These are phyloP conservation scores for Kodamaea hsintzibuensis DNA, from an alignment of 805 yeast species.

Conservation along the genomic window DNA sequence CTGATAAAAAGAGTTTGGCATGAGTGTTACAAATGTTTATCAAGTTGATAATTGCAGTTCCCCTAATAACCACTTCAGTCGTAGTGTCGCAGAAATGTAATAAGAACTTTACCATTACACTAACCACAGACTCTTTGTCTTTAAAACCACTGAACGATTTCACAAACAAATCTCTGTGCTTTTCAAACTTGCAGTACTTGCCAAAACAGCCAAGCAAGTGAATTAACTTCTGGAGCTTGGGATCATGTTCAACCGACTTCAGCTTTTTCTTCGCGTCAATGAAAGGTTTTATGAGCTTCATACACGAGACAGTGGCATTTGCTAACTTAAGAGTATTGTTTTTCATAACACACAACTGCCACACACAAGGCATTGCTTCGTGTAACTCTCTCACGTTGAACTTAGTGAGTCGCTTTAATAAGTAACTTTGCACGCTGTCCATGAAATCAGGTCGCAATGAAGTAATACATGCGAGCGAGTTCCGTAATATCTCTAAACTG, in stretches of 20 bases:
- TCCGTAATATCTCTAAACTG: slow-evolving; percentile 55
- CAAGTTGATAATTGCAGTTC: slow-evolving; percentile 57
- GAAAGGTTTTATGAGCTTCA: slow-evolving; percentile 51
- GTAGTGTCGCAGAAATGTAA: slow-evolving; percentile 49
- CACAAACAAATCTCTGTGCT: slow-evolving; percentile 38
- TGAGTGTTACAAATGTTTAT: slow-evolving; percentile 60
- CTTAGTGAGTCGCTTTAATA: slow-evolving; percentile 60
- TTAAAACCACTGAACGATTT: slow-evolving; percentile 43
- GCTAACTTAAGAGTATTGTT: slow-evolving; percentile 51
- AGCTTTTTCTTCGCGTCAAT: slow-evolving; percentile 25
- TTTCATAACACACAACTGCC: slow-evolving; percentile 52
- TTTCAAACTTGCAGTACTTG: slow-evolving; percentile 62
- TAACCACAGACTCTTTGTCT: slow-evolving; percentile 54
- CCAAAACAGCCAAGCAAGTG: slow-evolving; percentile 73
- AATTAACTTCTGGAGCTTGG: slow-evolving; percentile 50
- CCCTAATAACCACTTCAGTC: slow-evolving; percentile 37
- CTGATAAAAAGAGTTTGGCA: slow-evolving; percentile 65
- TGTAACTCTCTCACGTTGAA: slow-evolving; percentile 60
- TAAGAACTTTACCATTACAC: slow-evolving; percentile 60
- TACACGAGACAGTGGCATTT: slow-evolving; percentile 64
- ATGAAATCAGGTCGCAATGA: slow-evolving; percentile 54
- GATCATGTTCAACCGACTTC: slow-evolving; percentile 14
- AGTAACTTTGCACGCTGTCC: slow-evolving; percentile 46
- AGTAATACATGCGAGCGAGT: slow-evolving; percentile 44
- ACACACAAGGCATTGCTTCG: slow-evolving; percentile 73